These are phyloP conservation scores for Pseudognaphalium luteoalbum DNA, from an alignment of 129 eudicot species.

Conservation along the genomic window DNA sequence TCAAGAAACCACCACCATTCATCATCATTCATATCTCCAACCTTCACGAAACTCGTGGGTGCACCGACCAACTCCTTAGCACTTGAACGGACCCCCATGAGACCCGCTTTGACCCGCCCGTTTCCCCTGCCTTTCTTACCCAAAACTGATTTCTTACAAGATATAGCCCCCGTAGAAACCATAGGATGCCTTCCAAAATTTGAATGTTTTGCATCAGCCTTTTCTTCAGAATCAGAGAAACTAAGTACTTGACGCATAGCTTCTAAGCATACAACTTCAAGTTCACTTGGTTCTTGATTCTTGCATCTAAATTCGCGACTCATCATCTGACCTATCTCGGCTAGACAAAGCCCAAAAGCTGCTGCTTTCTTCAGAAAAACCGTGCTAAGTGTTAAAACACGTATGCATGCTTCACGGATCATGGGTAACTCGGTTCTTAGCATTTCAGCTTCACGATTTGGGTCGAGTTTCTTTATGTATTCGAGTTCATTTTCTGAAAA, in stretches of 20 bases:
- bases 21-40: conserved; percentile 50
- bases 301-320: conserved; percentile 53
- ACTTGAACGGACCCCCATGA: conserved; percentile 36
- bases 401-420: conserved; percentile 70
- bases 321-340: conserved; percentile 79
- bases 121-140: conserved; percentile 32
- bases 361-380: conserved; percentile 64
- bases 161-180: conserved; percentile 21
- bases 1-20: conserved; percentile 49
- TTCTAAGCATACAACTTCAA: conserved; percentile 56
- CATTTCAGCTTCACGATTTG: conserved; percentile 57
- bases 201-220: conserved; percentile 10
- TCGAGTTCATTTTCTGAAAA: conserved; percentile 60
- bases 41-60: conserved; percentile 50
- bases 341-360: conserved; percentile 55
- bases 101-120: conserved; percentile 27
- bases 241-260: conserved; percentile 36
- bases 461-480: conserved; percentile 55
- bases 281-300: conserved; percentile 69
- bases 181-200: conserved; percentile 12
- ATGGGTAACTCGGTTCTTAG: conserved; percentile 58
- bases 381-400: conserved; percentile 57
- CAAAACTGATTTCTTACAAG: conserved; percentile 32
- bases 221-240: conserved; percentile 19
- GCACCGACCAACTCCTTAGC: conserved; percentile 41